Evolutionary conservation across 2,329 filamentous ascomycete genomes (phyloP), one percentile per base, ranked within the genome.

Genomic region (Alternaria ethzedia): DNA sequence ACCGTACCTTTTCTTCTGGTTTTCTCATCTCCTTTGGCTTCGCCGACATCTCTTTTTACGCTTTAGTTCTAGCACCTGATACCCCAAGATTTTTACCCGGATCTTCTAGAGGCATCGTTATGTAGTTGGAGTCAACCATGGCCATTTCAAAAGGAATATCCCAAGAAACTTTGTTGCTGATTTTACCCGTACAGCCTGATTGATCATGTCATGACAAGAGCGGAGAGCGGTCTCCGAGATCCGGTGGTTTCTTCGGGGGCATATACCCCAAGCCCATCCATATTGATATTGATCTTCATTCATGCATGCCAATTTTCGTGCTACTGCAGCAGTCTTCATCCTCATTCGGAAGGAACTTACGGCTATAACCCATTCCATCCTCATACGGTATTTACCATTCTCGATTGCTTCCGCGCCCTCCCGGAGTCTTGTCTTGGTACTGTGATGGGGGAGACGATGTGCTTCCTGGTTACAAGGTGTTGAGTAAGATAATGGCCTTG

Each of bases 51-150:
- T 23, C 21, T 21, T 21, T 47, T 20, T 55, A 10, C 21, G 43
- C 43, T 54, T 41, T 41, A 55, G 44, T 54, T 44, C 12, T 52
- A 23, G 17, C 36, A 59, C 36, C n/a, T 52, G 60, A 63, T 63
- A 63, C 60, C 51, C 60, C 60, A 59, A 49, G 30, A 45, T 26
- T 21, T 59, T 36, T 43, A 15, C 20, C 11, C 36, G 17, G 25
- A 58, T 54, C 13, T 54, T 15, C 54, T 23, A 28, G 23, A 26
- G 36, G 30, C 45, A 10, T 23, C 23, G 17, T 41, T 15, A 46
- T 30, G n/a, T 44, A 52, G 23, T 58, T 17, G 45, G 30, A 30
- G n/a, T 51, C 5, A 43, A 43, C 15, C 25, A 11, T 26, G 2
- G 13, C 41, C 9, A 51, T n/a, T 23, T 23, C 11, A 12, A 36